phyloP scores from a whole-genome alignment of 2,329 filamentous ascomycete genomes.

The Exophiala calicioides region DNA sequence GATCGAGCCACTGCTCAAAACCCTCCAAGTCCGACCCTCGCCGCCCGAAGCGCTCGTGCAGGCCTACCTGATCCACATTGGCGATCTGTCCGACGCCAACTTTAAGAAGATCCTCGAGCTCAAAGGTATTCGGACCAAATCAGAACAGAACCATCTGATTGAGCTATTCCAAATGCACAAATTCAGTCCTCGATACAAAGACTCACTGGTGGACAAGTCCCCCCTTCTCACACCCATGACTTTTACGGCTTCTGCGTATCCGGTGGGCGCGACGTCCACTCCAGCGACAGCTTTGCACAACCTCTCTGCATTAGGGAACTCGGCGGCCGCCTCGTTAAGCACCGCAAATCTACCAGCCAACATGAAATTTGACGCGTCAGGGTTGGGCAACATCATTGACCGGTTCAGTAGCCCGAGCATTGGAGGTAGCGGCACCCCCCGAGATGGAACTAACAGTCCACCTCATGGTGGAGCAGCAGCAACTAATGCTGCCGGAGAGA shows the following conservation, averaged over 20 bases:
- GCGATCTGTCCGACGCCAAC: constrained; percentile 87
- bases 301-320: constrained; percentile 46
- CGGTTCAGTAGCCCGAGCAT: constrained; percentile 72
- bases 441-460: constrained; percentile 38
- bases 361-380: constrained; percentile 74
- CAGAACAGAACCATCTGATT: constrained; percentile 77
- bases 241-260: constrained; percentile 44
- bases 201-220: constrained; percentile 67
- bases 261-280: constrained; percentile 31
- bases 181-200: constrained; percentile 62
- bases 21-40: constrained; percentile 86
- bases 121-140: constrained; percentile 80
- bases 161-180: constrained; percentile 91
- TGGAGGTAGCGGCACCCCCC: constrained; percentile 69
- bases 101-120: constrained; percentile 95
- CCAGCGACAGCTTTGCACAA: constrained; percentile 49
- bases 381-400: constrained; percentile 75
- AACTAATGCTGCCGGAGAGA: constrained; percentile 31
- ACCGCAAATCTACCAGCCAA: constrained; percentile 47
- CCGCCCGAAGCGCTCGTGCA: constrained; percentile 93
- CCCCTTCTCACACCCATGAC: constrained; percentile 69
- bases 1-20: constrained; percentile 91
- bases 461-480: constrained; percentile 31
- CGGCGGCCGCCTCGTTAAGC: constrained; percentile 44
- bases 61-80: constrained; percentile 96